Evolutionary conservation across 2,329 filamentous ascomycete genomes (phyloP).

Genomic region (Colletotrichum navitas): DNA sequence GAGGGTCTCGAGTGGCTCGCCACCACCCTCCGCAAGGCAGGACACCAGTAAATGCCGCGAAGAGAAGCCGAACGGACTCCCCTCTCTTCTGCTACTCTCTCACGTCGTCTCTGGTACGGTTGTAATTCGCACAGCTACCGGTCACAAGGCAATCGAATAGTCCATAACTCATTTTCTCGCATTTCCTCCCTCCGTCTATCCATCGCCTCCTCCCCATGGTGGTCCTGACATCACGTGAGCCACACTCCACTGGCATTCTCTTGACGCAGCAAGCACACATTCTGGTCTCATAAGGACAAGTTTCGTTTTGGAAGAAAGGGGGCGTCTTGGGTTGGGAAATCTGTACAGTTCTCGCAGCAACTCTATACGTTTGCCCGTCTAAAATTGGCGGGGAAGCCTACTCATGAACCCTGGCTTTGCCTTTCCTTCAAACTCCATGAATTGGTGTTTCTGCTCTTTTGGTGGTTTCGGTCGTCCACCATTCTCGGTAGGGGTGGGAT

Average conservation of each 20-base stretch:
- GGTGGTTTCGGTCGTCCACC: constrained; percentile 19
- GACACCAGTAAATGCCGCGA: constrained; percentile 67
- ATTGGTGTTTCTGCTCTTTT: constrained; percentile 37
- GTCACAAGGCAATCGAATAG: constrained; percentile 68
- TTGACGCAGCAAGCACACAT: constrained; percentile 42
- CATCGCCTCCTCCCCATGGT: constrained; percentile 38
- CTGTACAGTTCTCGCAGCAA: constrained; percentile 49
- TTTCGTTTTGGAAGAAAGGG: constrained; percentile 51
- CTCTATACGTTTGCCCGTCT: constrained; percentile 39
- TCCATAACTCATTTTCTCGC: constrained; percentile 57
- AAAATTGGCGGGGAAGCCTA: constrained; percentile 39
- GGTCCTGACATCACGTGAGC: constrained; percentile 43
- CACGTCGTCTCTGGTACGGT: constrained; percentile 64
- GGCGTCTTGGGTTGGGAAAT: constrained; percentile 50
- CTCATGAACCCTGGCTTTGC: constrained; percentile 39
- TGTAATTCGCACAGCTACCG: constrained; percentile 70
- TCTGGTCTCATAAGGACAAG: constrained; percentile 46
- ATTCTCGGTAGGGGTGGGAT: constrained; percentile 23
- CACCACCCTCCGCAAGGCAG: constrained; percentile 83
- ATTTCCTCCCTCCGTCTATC: constrained; percentile 42
- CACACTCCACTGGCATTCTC: constrained; percentile 40
- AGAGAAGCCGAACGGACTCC: constrained; percentile 47
- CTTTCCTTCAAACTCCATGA: constrained; percentile 37
- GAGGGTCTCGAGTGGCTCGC: constrained; percentile 97
- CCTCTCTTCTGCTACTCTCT: constrained; percentile 54